Conservation (phyloP, 176 grass and related monocot species). For the Zoysia japonica region DNA sequence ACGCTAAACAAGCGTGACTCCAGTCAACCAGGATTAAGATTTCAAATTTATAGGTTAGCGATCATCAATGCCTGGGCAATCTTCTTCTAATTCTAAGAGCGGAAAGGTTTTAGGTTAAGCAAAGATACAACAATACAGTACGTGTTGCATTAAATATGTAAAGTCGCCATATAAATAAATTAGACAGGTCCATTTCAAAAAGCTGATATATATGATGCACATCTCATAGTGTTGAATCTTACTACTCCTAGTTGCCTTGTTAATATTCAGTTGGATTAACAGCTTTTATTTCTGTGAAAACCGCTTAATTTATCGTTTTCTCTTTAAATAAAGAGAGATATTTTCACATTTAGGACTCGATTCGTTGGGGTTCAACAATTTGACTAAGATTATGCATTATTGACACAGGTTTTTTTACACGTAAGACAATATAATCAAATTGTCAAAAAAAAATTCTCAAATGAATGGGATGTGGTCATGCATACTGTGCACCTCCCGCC, state of each 20-base stretch:
- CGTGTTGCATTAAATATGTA: neutral
- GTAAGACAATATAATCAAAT: neutral
- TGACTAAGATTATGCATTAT: no score
- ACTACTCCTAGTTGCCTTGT: conserved; percentile 8
- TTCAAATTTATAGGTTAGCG: neutral
- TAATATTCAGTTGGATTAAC: conserved; percentile 1
- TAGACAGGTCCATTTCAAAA: neutral
- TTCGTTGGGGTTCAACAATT: no score
- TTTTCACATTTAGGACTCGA: no score
- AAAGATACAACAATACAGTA: neutral
- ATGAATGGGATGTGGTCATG: neutral
- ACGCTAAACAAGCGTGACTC: conserved; percentile 27
- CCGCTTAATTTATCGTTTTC: neutral
- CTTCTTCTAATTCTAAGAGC: no score
- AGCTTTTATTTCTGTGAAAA: neutral
- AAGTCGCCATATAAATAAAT: neutral
- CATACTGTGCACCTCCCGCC: neutral
- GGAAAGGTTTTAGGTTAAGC: conserved; percentile 6
- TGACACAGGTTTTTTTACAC: no score
- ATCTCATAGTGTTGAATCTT: conserved; percentile 1
- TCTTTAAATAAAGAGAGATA: neutral
- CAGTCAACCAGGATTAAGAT: conserved; percentile 11
- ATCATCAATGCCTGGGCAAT: no score
- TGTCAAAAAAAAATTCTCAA: neutral
- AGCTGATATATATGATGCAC: neutral